Evolutionary conservation across 2,329 filamentous ascomycete species (phyloP), one percentile per base, ranked within the genome.

Genomic region (Colletotrichum salicis): DNA sequence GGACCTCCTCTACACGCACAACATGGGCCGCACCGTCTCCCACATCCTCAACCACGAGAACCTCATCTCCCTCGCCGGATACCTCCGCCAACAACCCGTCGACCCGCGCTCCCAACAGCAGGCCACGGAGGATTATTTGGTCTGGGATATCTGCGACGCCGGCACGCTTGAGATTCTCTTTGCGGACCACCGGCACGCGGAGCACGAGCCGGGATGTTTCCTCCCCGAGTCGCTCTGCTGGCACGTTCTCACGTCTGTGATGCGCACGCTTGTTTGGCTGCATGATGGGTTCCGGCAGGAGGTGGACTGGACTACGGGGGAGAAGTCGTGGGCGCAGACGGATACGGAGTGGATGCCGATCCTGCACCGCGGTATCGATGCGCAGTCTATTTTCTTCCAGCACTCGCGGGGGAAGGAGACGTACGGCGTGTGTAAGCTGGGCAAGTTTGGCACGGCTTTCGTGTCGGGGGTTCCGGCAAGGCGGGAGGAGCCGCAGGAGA

Each of bases 361-460:
- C 37, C 76, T 90, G 54, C 87, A 89, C 72, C 82, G 85, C 12
- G 80, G 83, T 51, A 82, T 90, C 54, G 77, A 70, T 61, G 82
- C 87, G 0, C 75, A 75, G n/a, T 87, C 87, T 74, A 83, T 90
- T 65, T 87, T 84, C 76, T 83, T 90, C 74, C 82, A 85, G 76
- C 82, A 86, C 63, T 83, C 86, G 45, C 79, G 80, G 13, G 85
- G 84, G 2, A 77, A 72, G 13, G 87, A 89, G 78, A 84, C 82
- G 37, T 90, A 89, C 75, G 88, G 87, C 0, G 76, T 80, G 33
- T 89, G 87, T 75, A 90, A 89, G 79, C 78, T 90, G 66, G 87
- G 87, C 15, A 83, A 85, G 54, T 87, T 86, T 65, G 76, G 79
- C 55, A 76, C 76, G n/a, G 81, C 83, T 19, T 78, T 77, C 31